Percentiles rank a stretch among this genome's conserved stretches.
Conservation (phyloP, 139 green algal species). For the Coelastrella sp. region DNA sequence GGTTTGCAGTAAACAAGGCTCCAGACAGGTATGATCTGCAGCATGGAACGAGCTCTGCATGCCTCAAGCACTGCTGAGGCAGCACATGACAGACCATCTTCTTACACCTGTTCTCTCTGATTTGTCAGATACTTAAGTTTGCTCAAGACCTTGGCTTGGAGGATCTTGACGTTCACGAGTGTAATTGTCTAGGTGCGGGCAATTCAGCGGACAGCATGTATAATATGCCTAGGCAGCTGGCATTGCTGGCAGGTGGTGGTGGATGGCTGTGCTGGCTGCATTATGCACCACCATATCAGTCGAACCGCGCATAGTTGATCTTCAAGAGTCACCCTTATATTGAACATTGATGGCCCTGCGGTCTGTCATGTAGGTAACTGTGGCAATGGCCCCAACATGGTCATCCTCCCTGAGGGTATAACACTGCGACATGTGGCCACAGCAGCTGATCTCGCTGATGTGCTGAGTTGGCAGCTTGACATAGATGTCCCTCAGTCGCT, state of each 20-base stretch:
- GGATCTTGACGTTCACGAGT: conserved; percentile 43
- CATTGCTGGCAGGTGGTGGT: background rate
- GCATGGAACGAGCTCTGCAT: background rate
- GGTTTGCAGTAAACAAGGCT: conserved; percentile 68
- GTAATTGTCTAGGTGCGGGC: conserved; percentile 57
- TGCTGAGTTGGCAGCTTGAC: conserved; percentile 39
- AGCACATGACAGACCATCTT: too few species aligned
- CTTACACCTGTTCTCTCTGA: background rate
- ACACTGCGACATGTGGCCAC: conserved; percentile 67
- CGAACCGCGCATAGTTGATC: too few species aligned
- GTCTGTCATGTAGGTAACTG: conserved; percentile 53
- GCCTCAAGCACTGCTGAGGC: too few species aligned
- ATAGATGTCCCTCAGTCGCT: conserved; percentile 48
- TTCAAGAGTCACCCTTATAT: too few species aligned
- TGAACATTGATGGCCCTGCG: too few species aligned
- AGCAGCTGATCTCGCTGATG: conserved; percentile 50
- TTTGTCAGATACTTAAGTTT: conserved; percentile 32
- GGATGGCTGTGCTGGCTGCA: background rate
- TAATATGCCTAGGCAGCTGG: too few species aligned
- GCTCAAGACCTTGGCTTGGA: conserved; percentile 58
- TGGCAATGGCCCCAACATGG: conserved; percentile 73
- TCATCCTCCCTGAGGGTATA: conserved; percentile 56
- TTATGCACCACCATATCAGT: background rate
- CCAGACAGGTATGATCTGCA: conserved; percentile 50
- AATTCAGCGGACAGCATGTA: background rate